Conservation (phyloP, 768 basidiomycete species). For the Boletus reticulatus region DNA sequence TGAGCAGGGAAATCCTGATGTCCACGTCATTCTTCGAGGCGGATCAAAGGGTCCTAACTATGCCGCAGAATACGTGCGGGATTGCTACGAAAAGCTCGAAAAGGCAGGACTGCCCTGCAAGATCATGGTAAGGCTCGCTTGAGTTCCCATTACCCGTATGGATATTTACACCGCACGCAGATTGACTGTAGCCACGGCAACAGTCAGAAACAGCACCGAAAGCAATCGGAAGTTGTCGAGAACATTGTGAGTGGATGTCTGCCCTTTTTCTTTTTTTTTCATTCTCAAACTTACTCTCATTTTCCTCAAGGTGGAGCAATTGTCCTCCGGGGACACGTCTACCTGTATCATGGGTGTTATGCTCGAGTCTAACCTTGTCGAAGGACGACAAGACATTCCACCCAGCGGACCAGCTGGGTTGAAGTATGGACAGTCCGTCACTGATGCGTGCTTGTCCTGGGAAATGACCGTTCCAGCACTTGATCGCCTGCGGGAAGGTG, state of each 20-base stretch:
- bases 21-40: conserved; percentile 93
- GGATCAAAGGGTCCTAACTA: conserved; percentile 91
- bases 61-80: conserved; percentile 71
- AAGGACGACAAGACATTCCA: conserved; percentile 86
- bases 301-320: conserved; percentile 58
- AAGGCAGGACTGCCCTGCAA: conserved; percentile 79
- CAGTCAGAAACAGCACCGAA: conserved; percentile 86
- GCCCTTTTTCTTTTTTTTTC: neutral
- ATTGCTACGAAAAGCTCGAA: conserved; percentile 66
- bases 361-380: conserved; percentile 90
- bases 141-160: neutral
- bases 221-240: conserved; percentile 85
- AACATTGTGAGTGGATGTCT: conserved; percentile 63
- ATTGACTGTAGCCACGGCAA: conserved; percentile 98
- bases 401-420: conserved; percentile 66
- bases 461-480: conserved; percentile 78
- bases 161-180: conserved; percentile 37
- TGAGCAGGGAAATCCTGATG: conserved; percentile 79
- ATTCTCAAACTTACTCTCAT: conserved; percentile 11
- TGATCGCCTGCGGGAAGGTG: conserved; percentile 84
- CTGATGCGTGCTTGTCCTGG: conserved; percentile 91
- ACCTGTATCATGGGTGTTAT: conserved; percentile 86
- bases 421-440: conserved; percentile 83
- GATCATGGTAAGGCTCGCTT: conserved; percentile 68
- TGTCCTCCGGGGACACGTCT: conserved; percentile 70